Evolutionary conservation across 2,329 filamentous ascomycete species (phyloP), one percentile per base, ranked within the genome.

Genomic region (Alternaria sp.): DNA sequence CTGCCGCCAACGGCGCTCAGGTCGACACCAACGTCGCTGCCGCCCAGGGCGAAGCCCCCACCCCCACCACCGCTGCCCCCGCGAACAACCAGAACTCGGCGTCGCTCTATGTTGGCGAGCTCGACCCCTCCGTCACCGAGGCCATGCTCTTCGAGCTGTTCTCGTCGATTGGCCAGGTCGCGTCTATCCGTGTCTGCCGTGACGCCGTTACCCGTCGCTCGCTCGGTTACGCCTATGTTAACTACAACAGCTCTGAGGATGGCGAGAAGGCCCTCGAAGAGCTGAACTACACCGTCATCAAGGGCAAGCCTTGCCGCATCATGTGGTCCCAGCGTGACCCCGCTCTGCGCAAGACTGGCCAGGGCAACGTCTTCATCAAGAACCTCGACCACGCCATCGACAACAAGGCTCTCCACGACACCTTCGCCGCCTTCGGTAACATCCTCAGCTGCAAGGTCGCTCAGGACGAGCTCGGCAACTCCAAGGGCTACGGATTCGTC

Each of bases 241-340:
- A 99, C 90, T 99, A 98, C 90, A 99, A 98, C 88, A 95, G 93
- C 83, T 97, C 94, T 67, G 83, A 89, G 68, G 96, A 99, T 81
- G 96, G 96, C 77, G 96, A 99, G 88, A 96, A 97, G 85, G 96
- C 96, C 77, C 90, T 99, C 66, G 96, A 99, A 86, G 96, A 99
- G 85, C 89, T 99, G 76, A 99, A 99, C 90, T 99, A 99, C 88
- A 99, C 96, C 69, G 87, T 97, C 77, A 98, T 99, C 87, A 98
- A 98, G 89, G 94, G 94, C 77, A 93, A 92, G 80, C 95, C 96
- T 65, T 99, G 96, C 91, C 95, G 96, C 80, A 99, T 99, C 86
- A 99, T 99, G 96, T 99, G 96, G 96, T 99, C 96, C 71, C 96
- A 99, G 89, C 96, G 96, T 83, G 96, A 99, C 84, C 96, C 96